phyloP scores from a whole-genome alignment of 108 stramenopile genomes.

The Pseudonitzschia multiseries region DNA sequence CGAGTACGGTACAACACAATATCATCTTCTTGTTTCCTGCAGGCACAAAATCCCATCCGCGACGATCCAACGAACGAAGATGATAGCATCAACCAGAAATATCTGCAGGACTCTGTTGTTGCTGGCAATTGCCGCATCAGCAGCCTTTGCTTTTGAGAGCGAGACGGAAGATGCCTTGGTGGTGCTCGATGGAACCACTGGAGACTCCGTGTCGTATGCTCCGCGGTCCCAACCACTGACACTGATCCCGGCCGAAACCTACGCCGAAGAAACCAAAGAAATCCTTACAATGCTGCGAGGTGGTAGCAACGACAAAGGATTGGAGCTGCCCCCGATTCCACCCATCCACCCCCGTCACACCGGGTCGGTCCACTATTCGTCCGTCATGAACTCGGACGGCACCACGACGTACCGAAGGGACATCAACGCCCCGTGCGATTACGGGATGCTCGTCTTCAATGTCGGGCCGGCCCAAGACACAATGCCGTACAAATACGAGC shows the following conservation, averaged over 20 bases:
- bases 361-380: slow-evolving; percentile 1
- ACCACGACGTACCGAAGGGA: slow-evolving; percentile 16
- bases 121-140: not conserved
- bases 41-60: too few relatives aligned
- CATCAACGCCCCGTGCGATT: slow-evolving; percentile 36
- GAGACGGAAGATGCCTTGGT: too few relatives aligned
- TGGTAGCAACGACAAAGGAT: not conserved
- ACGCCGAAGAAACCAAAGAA: too few relatives aligned
- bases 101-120: not conserved
- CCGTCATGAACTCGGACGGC: slow-evolving; percentile 6
- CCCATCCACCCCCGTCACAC: slow-evolving; percentile 1
- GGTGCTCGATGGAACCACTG: too few relatives aligned
- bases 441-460: slow-evolving; percentile 40
- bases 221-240: too few relatives aligned
- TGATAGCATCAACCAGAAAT: not conserved
- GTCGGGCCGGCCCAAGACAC: slow-evolving; percentile 30
- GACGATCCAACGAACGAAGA: not conserved
- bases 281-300: not conserved
- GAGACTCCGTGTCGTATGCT: too few relatives aligned
- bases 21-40: too few relatives aligned
- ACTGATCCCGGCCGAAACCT: too few relatives aligned
- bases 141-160: not conserved
- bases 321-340: slow-evolving; percentile 2
- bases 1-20: too few relatives aligned
- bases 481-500: slow-evolving; percentile 29